Percentiles rank a stretch among this genome's conserved stretches.
Conservation (phyloP, 1,139 yeast genomes). For the Zygosaccharomyces pseudobailii region DNA sequence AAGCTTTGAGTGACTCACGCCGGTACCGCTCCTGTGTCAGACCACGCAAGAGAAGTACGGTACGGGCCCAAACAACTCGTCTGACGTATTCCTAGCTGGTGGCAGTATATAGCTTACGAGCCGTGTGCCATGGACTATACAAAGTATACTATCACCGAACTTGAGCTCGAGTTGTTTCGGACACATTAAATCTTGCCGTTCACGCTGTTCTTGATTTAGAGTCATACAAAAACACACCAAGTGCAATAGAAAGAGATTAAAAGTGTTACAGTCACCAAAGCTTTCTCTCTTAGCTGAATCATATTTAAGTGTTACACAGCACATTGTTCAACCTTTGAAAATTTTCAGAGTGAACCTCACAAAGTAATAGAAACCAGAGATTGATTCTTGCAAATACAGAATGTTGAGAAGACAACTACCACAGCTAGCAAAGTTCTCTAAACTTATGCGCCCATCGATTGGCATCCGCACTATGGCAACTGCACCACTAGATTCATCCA, state of each 20-base stretch:
- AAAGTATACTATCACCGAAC: neutral
- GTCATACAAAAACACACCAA: neutral
- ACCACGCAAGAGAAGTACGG: neutral
- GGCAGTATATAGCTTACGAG: neutral
- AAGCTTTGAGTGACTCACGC: slow-evolving; percentile 4
- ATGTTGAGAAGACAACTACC: neutral
- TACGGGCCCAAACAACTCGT: neutral
- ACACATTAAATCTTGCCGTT: neutral
- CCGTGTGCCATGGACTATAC: neutral
- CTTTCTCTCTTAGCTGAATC: too few relatives aligned
- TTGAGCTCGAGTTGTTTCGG: neutral
- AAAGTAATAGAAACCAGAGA: too few relatives aligned
- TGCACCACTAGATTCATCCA: slow-evolving; percentile 59
- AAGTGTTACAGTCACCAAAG: too few relatives aligned
- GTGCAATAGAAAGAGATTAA: too few relatives aligned
- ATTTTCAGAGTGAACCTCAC: too few relatives aligned
- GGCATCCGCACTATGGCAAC: slow-evolving; percentile 10
- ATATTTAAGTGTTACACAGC: too few relatives aligned
- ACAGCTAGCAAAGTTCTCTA: neutral
- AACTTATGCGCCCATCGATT: neutral
- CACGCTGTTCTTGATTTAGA: neutral
- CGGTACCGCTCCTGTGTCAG: slow-evolving; percentile 12
- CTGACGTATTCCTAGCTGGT: neutral
- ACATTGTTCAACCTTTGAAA: too few relatives aligned
- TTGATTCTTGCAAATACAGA: neutral